Percentiles rank a stretch among this genome's conserved stretches.
phyloP scores from a whole-genome alignment of 2,329 filamentous ascomycete genomes.

The Aspergillus sp. region DNA sequence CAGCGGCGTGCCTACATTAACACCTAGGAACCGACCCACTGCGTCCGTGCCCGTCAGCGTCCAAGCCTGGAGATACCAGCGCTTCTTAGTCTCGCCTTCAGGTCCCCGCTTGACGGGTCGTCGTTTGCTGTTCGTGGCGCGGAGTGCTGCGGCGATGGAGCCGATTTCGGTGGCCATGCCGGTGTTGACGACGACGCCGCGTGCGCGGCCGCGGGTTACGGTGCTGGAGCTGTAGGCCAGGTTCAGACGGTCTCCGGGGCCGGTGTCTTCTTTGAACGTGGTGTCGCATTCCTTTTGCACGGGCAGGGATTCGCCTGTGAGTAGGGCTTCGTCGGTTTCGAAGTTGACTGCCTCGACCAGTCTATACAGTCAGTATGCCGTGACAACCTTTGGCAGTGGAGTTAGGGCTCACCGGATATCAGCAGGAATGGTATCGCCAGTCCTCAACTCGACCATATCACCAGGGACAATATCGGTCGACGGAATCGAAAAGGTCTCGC shows the following conservation, averaged over 20 bases:
- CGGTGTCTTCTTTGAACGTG: constrained; percentile 51
- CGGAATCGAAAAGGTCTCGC: constrained; percentile 54
- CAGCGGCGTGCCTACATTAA: constrained; percentile 69
- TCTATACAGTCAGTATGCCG: constrained; percentile 21
- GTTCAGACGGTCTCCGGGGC: constrained; percentile 61
- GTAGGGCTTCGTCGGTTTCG: constrained; percentile 68
- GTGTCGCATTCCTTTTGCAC: constrained; percentile 54
- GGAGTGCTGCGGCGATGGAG: constrained; percentile 64
- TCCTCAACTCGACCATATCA: constrained; percentile 56
- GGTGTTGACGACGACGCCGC: constrained; percentile 60
- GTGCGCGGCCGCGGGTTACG: constrained; percentile 61
- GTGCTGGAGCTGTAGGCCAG: constrained; percentile 63
- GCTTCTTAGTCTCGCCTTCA: constrained; percentile 51
- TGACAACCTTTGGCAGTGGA: too few species aligned
- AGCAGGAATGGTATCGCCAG: constrained; percentile 63
- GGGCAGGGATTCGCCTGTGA: constrained; percentile 63
- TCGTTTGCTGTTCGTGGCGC: constrained; percentile 56
- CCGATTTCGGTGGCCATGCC: constrained; percentile 65
- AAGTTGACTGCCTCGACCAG: constrained; percentile 66
- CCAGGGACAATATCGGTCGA: constrained; percentile 62
- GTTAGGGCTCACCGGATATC: constrained; percentile 47
- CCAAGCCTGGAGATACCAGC: constrained; percentile 54
- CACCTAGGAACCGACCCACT: constrained; percentile 63
- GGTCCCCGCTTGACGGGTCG: constrained; percentile 54
- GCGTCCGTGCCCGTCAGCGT: constrained; percentile 57